Percentiles rank a stretch among this genome's conserved stretches.
Evolutionary conservation across 352 stramenopile species (phyloP).

Genomic region (Ophiocytium majus): DNA sequence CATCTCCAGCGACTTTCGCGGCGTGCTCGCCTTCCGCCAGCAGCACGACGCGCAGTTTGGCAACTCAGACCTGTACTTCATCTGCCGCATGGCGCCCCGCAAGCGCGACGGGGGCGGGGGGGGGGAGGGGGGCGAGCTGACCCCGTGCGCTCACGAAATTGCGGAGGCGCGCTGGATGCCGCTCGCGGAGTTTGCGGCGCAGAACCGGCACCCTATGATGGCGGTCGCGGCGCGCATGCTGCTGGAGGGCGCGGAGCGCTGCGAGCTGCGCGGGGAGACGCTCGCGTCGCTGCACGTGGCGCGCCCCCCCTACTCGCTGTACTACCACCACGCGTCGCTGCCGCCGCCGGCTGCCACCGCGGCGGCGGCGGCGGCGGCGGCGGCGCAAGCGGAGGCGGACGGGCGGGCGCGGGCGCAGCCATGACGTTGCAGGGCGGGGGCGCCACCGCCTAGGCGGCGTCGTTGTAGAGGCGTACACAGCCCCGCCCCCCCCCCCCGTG

Average conservation of each 20-base stretch:
- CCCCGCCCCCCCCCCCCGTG: no score
- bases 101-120: neutral
- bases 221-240: neutral
- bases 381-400: no score
- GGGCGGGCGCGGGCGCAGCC: no score
- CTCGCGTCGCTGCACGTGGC: conserved; percentile 42
- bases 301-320: conserved; percentile 50
- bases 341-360: no score
- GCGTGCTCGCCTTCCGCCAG: conserved; percentile 56
- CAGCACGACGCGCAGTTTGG: conserved; percentile 58
- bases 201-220: conserved; percentile 26
- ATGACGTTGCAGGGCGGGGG: no score
- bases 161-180: conserved; percentile 59
- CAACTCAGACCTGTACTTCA: conserved; percentile 60
- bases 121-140: conserved; percentile 36
- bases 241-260: neutral
- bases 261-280: conserved; percentile 17
- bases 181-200: conserved; percentile 55
- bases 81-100: conserved; percentile 54
- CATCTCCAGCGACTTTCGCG: conserved; percentile 50
- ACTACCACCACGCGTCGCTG: no score
- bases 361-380: no score
- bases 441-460: no score
- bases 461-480: no score
- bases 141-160: conserved; percentile 57